Evolutionary conservation across 148 eudicot genomes (phyloP).

Genomic region (Persicaria maculosa): DNA sequence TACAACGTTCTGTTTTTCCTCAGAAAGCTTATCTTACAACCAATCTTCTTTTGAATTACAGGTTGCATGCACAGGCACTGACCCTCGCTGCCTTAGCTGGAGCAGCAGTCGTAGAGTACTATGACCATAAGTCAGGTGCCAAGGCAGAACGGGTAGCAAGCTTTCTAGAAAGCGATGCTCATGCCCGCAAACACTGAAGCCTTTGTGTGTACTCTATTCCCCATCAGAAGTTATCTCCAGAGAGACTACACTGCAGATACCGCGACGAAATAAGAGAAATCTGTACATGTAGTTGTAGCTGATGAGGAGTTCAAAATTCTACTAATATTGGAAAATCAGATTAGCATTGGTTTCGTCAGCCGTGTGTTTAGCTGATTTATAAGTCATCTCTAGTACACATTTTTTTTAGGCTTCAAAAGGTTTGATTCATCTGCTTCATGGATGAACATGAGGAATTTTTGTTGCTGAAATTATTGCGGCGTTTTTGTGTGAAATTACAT

Average conservation of each 20-base stretch:
- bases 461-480: not conserved
- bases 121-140: slow-evolving; percentile 26
- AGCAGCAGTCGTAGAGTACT: slow-evolving; percentile 29
- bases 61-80: slow-evolving; percentile 37
- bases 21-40: not conserved
- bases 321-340: too few relatives aligned
- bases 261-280: not conserved
- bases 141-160: slow-evolving; percentile 29
- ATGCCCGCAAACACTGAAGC: slow-evolving; percentile 15
- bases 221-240: too few relatives aligned
- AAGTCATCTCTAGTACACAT: not conserved
- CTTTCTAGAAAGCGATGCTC: slow-evolving; percentile 17
- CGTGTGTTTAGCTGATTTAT: not conserved
- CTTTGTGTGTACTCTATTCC: too few relatives aligned
- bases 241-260: not conserved
- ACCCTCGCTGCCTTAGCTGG: slow-evolving; percentile 39
- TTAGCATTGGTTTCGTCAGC: not conserved
- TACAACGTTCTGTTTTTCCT: not conserved
- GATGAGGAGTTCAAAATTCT: too few relatives aligned
- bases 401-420: not conserved
- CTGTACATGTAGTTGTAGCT: too few relatives aligned
- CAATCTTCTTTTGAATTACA: slow-evolving; percentile 6
- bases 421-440: slow-evolving; percentile 5
- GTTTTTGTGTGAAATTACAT: not conserved
- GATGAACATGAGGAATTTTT: not conserved